phyloP scores from a whole-genome alignment of 495 filamentous ascomycete species.

The Podospora fimiseda region DNA sequence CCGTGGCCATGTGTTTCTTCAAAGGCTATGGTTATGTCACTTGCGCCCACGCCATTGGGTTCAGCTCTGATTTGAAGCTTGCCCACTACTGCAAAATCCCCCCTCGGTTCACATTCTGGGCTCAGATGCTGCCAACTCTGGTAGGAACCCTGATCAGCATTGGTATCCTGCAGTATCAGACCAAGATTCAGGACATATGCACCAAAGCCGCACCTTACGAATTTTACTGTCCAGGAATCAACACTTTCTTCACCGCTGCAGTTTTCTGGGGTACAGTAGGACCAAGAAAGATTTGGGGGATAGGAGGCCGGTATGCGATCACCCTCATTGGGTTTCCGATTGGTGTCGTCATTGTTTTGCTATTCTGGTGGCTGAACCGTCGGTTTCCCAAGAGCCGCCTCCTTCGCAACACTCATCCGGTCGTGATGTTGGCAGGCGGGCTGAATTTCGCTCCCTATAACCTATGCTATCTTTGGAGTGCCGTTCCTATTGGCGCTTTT shows the following conservation, averaged over 20 bases:
- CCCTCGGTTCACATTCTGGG: slow-evolving; percentile 35
- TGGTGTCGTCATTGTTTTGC: slow-evolving; percentile 26
- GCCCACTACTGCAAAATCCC: slow-evolving; percentile 42
- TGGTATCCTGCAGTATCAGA: slow-evolving; percentile 38
- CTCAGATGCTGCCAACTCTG: slow-evolving; percentile 38
- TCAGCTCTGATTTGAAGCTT: slow-evolving; percentile 37
- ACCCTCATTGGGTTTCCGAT: slow-evolving; percentile 36
- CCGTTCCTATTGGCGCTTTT: slow-evolving; percentile 32
- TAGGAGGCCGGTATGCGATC: slow-evolving; percentile 30
- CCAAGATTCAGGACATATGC: slow-evolving; percentile 33
- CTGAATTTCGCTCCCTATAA: slow-evolving; percentile 34
- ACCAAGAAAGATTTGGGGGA: slow-evolving; percentile 37
- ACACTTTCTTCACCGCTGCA: slow-evolving; percentile 40
- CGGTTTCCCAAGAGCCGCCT: slow-evolving; percentile 26
- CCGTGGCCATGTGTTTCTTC: slow-evolving; percentile 41
- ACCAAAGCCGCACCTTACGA: slow-evolving; percentile 33
- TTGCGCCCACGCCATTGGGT: slow-evolving; percentile 33
- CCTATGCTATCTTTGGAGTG: slow-evolving; percentile 33
- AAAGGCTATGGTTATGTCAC: slow-evolving; percentile 41
- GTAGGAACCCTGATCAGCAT: slow-evolving; percentile 36
- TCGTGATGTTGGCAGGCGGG: slow-evolving; percentile 32
- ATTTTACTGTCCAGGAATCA: slow-evolving; percentile 36
- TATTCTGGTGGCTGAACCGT: slow-evolving; percentile 26
- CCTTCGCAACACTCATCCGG: slow-evolving; percentile 34
- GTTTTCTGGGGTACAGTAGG: slow-evolving; percentile 42